Conservation (phyloP, 2,329 filamentous ascomycete genomes). For the Colletotrichum godetiae region DNA sequence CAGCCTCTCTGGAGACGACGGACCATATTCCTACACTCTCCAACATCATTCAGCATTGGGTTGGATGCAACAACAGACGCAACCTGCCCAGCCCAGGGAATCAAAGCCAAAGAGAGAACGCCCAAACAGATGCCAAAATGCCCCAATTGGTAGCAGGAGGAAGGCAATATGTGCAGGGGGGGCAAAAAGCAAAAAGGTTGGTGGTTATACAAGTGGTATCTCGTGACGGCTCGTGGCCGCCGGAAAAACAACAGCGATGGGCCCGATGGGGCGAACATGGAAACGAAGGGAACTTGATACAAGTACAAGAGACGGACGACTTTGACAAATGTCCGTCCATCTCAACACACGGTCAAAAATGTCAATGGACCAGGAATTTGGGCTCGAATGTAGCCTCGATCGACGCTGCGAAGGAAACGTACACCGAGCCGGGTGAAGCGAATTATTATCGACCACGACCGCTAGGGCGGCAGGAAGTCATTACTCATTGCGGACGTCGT, state of each 20-base stretch:
- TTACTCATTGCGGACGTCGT: conserved; percentile 41
- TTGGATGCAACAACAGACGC: conserved; percentile 15
- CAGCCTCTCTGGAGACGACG: background rate
- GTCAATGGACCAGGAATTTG: conserved; percentile 1
- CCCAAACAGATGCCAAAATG: conserved; percentile 22
- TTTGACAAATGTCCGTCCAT: background rate
- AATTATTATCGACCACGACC: conserved; percentile 33
- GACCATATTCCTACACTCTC: conserved; percentile 19
- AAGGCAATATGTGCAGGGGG: conserved; percentile 25
- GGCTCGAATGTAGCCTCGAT: conserved; percentile 8
- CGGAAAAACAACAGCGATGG: conserved; percentile 22
- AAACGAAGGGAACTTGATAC: conserved; percentile 12
- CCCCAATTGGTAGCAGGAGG: background rate
- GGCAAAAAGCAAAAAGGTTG: background rate
- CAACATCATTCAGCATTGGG: background rate
- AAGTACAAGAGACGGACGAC: conserved; percentile 22
- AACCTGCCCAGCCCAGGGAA: conserved; percentile 5
- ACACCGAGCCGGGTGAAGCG: conserved; percentile 17
- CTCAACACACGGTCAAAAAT: conserved; percentile 14
- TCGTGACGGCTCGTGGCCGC: conserved; percentile 31
- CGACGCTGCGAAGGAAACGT: conserved; percentile 15
- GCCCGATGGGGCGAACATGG: conserved; percentile 5
- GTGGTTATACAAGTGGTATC: conserved; percentile 38
- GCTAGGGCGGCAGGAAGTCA: conserved; percentile 24
- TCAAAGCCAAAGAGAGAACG: conserved; percentile 12